Evolutionary conservation across 2,329 filamentous ascomycete species (phyloP), one percentile per base, ranked within the genome.

Genomic region (Ascosphaera apis): DNA sequence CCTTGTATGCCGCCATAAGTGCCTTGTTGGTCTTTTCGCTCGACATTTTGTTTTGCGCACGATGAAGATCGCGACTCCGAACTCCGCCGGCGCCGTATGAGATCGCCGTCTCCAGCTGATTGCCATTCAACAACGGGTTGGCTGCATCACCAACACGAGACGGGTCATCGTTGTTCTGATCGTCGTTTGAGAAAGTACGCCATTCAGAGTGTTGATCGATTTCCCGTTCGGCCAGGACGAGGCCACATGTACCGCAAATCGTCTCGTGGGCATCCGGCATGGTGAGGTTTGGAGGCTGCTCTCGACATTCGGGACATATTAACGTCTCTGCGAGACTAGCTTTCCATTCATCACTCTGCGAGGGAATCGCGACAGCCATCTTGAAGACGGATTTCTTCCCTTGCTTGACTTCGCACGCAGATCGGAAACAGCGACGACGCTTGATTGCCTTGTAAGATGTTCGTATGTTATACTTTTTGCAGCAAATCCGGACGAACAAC

Each of bases 131-230:
- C 31, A 98, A 72, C 37, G 81, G 76, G 51, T 95, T 93, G 41
- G 77, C 76, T 4, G 78, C 80, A 47, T 95, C 88, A 62, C 88
- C 88, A 44, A 98, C 86, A 82, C 88, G 88, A 40, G 83, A 93
- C 3, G 91, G 88, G 46, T 98, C 88, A 47, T 95, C 91, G 50
- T 80, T 84, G 49, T 81, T 82, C 55, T 92, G 82, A 53, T 98
- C 91, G 51, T 98, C 88, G 53, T 95, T 95, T 52, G 84, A 83
- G 60, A 98, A 98, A 1, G 88, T 98, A 53, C 88, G 81, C 88
- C 88, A 98, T 61, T 98, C 88, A 34, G 83, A 92, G 42, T 91
- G 78, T 41, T 81, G 91, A 53, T 98, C 91, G 50, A 98, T 84
- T 53, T 88, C 83, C 44, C 82, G 77, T 49, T 86, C 79, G 40